These are phyloP conservation scores for Pseudozyma sp. DNA, from an alignment of 1,284 basidiomycete genomes.

Conservation along the genomic window DNA sequence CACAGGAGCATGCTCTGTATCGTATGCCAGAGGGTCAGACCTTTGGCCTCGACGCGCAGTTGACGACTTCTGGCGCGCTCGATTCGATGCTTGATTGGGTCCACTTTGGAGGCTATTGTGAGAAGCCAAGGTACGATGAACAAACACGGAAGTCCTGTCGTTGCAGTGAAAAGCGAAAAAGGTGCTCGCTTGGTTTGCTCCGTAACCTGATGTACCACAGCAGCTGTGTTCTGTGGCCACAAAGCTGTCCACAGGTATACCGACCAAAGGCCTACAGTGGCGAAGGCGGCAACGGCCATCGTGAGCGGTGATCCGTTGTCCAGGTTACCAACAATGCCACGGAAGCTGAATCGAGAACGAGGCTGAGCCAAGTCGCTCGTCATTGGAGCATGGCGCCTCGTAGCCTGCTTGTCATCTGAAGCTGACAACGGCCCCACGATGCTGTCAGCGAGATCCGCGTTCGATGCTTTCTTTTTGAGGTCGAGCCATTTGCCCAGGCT, in stretches of 20 bases:
- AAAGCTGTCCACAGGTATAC: slow-evolving; percentile 4
- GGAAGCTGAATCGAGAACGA: too few species aligned
- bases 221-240: not conserved
- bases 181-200: not conserved
- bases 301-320: slow-evolving; percentile 9
- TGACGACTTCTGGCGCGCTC: slow-evolving; percentile 18
- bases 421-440: not conserved
- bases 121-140: slow-evolving; percentile 11
- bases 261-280: slow-evolving; percentile 13
- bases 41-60: slow-evolving; percentile 17
- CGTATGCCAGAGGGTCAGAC: slow-evolving; percentile 9
- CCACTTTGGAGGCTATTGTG: not conserved
- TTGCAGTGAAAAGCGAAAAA: slow-evolving; percentile 4
- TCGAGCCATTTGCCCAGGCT: slow-evolving; percentile 50
- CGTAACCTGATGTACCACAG: not conserved
- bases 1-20: slow-evolving; percentile 10
- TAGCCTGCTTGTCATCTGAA: not conserved
- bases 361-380: too few species aligned
- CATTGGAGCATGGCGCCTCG: too few species aligned
- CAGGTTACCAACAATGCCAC: too few species aligned
- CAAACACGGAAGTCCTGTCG: not conserved
- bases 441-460: not conserved
- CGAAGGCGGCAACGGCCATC: slow-evolving; percentile 7
- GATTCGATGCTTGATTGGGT: slow-evolving; percentile 24
- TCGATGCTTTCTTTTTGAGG: slow-evolving; percentile 29